A percentile compares a stretch with the other conserved stretches of the same genome.
Evolutionary conservation across 2,329 filamentous ascomycete genomes (phyloP).

Genomic region (Cercospora sesami): DNA sequence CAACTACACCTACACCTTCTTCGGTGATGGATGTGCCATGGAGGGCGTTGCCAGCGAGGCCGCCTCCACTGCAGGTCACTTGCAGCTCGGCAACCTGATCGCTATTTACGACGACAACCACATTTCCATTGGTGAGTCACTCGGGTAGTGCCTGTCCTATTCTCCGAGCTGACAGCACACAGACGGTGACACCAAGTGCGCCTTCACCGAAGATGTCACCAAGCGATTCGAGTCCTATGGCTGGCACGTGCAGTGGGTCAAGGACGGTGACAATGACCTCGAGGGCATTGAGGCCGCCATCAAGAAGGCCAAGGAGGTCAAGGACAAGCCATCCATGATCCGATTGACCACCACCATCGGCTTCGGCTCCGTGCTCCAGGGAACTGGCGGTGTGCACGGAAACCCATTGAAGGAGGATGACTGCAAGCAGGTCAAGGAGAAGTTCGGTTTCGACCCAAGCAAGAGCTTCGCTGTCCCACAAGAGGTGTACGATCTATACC

Average conservation of each 20-base stretch:
- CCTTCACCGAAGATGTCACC: constrained; percentile 94
- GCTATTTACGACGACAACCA: constrained; percentile 98
- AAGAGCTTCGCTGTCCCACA: constrained; percentile 91
- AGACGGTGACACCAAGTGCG: constrained; percentile 93
- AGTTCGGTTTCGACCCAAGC: constrained; percentile 94
- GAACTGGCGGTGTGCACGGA: constrained; percentile 93
- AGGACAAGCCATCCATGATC: constrained; percentile 95
- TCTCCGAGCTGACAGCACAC: constrained; percentile 22
- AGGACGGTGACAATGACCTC: constrained; percentile 86
- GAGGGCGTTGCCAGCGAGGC: constrained; percentile 96
- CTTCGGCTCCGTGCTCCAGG: constrained; percentile 88
- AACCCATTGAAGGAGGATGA: constrained; percentile 94
- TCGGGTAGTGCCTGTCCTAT: not conserved
- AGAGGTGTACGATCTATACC: constrained; percentile 88
- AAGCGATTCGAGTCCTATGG: constrained; percentile 97
- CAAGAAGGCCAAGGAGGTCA: constrained; percentile 79
- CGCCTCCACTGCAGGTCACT: constrained; percentile 86
- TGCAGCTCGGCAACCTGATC: constrained; percentile 97
- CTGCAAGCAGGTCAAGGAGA: constrained; percentile 86
- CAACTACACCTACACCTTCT: constrained; percentile 97
- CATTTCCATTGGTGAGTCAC: constrained; percentile 70
- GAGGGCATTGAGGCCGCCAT: constrained; percentile 85
- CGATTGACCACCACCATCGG: constrained; percentile 97
- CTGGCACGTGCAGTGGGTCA: constrained; percentile 85
- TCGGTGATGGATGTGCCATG: constrained; percentile 98